These are phyloP conservation scores for Hypoxylon sp. DNA, from an alignment of 2,329 filamentous ascomycete genomes.

Conservation along the genomic window DNA sequence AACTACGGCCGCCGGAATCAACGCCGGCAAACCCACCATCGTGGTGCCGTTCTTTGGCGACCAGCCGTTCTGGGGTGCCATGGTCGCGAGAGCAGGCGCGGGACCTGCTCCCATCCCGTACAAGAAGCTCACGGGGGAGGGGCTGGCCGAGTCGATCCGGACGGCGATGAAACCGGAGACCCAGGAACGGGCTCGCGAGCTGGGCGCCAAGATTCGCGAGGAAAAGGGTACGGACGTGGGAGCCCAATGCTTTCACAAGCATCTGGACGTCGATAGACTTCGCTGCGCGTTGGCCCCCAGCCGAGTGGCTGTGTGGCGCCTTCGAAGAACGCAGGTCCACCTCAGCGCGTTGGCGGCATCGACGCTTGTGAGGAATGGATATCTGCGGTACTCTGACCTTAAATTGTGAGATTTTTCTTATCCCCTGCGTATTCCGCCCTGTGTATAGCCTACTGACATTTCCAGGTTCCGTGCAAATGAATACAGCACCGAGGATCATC, in stretches of 20 bases:
- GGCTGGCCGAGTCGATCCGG: slow-evolving; percentile 69
- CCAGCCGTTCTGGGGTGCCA: slow-evolving; percentile 83
- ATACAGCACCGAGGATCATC: slow-evolving; percentile 80
- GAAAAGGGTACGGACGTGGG: slow-evolving; percentile 72
- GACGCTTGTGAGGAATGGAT: slow-evolving; percentile 68
- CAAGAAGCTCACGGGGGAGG: slow-evolving; percentile 71
- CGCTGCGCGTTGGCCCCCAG: slow-evolving; percentile 74
- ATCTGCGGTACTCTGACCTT: slow-evolving; percentile 73
- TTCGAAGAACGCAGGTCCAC: slow-evolving; percentile 70
- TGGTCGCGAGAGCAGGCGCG: slow-evolving; percentile 75
- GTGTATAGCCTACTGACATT: slow-evolving; percentile 16
- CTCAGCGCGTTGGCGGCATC: slow-evolving; percentile 78
- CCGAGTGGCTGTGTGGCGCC: slow-evolving; percentile 76
- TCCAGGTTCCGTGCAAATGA: slow-evolving; percentile 62
- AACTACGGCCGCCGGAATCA: slow-evolving; percentile 87
- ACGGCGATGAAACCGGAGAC: slow-evolving; percentile 68
- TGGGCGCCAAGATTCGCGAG: slow-evolving; percentile 70
- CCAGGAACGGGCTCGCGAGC: slow-evolving; percentile 60
- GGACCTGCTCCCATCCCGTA: slow-evolving; percentile 75
- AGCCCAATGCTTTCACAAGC: slow-evolving; percentile 74
- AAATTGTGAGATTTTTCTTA: slow-evolving; percentile 65
- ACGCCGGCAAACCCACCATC: slow-evolving; percentile 79
- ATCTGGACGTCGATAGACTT: slow-evolving; percentile 70
- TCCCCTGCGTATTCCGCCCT: background rate
- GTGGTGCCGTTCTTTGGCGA: slow-evolving; percentile 89